Evolutionary conservation across 2,329 filamentous ascomycete species (phyloP).

Genomic region (Chaetomium globosum): DNA sequence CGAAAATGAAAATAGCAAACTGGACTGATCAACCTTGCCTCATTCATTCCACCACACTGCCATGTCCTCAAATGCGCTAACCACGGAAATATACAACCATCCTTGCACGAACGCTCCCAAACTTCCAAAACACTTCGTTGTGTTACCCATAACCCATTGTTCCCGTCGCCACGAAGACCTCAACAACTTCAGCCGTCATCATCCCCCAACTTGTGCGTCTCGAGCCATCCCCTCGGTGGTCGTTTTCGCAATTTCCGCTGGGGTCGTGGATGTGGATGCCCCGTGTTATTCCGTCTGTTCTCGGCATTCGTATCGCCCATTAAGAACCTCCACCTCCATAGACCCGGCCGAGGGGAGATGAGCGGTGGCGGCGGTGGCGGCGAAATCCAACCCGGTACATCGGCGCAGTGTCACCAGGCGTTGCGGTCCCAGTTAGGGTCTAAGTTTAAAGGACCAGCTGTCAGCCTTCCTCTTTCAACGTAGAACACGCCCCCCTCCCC

Average conservation of each 20-base stretch:
- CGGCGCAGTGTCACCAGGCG: slow-evolving; percentile 67
- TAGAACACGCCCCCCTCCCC: too few relatives aligned
- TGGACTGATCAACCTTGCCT: neutral
- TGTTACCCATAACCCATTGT: neutral
- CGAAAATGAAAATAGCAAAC: neutral
- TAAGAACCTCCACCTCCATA: slow-evolving; percentile 6
- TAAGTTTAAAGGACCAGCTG: slow-evolving; percentile 39
- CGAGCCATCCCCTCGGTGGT: slow-evolving; percentile 40
- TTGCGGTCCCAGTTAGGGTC: slow-evolving; percentile 90
- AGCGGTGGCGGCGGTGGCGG: slow-evolving; percentile 23
- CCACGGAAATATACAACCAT: slow-evolving; percentile 3
- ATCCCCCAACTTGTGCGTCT: slow-evolving; percentile 36
- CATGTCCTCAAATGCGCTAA: neutral
- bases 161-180: neutral
- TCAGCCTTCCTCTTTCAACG: slow-evolving; percentile 2
- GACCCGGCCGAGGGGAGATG: neutral
- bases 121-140: neutral
- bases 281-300: neutral
- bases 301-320: neutral
- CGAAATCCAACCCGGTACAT: neutral
- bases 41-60: neutral
- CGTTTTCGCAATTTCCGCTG: slow-evolving; percentile 49
- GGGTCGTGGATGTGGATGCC: neutral
- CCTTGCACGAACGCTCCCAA: slow-evolving; percentile 1
- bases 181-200: slow-evolving; percentile 9